phyloP scores from a whole-genome alignment of 2,329 filamentous ascomycete genomes.

The Boeremia exigua region DNA sequence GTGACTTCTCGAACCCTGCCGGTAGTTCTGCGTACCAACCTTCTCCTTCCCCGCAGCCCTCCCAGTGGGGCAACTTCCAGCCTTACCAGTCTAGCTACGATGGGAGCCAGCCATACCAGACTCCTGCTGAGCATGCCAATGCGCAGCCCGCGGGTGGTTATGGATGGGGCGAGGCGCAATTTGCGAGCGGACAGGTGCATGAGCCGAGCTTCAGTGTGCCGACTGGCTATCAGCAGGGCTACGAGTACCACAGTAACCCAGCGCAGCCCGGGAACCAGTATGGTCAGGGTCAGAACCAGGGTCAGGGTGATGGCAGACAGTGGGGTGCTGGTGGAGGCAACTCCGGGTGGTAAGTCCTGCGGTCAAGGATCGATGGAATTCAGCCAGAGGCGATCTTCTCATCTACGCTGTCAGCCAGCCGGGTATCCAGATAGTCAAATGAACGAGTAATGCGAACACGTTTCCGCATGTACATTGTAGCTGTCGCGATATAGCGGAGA shows the following conservation, averaged over 20 bases:
- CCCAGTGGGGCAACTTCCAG: constrained; percentile 31
- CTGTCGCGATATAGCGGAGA: constrained; percentile 22
- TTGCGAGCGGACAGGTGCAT: constrained; percentile 38
- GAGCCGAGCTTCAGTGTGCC: constrained; percentile 44
- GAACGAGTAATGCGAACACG: background rate
- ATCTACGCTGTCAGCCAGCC: background rate
- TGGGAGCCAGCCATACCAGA: constrained; percentile 35
- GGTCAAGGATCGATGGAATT: background rate
- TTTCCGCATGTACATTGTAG: background rate
- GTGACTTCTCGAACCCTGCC: constrained; percentile 16
- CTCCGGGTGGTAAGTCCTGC: constrained; percentile 29
- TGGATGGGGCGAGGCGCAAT: constrained; percentile 39
- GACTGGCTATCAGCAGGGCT: constrained; percentile 47
- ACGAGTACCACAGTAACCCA: constrained; percentile 35
- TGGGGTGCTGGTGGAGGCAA: constrained; percentile 43
- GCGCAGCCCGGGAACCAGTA: constrained; percentile 28
- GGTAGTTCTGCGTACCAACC: constrained; percentile 25
- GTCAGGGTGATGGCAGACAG: constrained; percentile 29
- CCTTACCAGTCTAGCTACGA: constrained; percentile 45
- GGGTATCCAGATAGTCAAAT: background rate
- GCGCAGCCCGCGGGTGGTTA: constrained; percentile 31
- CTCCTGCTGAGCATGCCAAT: constrained; percentile 36
- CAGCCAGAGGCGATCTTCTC: background rate
- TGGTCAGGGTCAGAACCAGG: constrained; percentile 29
- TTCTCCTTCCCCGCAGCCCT: constrained; percentile 35